Evolutionary conservation across 805 yeast species (phyloP).

Genomic region (Starmerella bombi): DNA sequence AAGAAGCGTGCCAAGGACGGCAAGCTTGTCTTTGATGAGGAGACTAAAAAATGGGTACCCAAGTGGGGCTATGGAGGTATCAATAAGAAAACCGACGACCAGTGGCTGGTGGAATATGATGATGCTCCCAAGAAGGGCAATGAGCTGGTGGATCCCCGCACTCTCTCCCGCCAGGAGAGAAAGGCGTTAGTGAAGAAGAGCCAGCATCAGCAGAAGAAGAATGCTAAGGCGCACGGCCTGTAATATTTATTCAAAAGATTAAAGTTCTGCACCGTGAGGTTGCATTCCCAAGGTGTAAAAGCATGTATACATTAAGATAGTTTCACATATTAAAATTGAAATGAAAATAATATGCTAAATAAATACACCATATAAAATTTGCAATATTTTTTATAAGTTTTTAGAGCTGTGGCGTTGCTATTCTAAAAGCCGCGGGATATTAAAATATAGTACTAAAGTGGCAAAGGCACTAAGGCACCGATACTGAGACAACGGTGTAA

Average conservation of each 20-base stretch:
- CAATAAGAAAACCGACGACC: constrained; percentile 73
- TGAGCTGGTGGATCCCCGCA: constrained; percentile 78
- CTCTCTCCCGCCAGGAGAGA: constrained; percentile 67
- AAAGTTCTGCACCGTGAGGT: too few relatives aligned
- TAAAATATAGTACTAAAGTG: too few relatives aligned
- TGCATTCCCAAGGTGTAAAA: too few relatives aligned
- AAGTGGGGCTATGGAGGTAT: constrained; percentile 97
- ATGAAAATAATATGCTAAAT: too few relatives aligned
- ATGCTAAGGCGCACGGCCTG: constrained; percentile 27
- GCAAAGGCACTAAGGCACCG: too few relatives aligned
- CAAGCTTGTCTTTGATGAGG: constrained; percentile 82
- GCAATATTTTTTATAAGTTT: too few relatives aligned
- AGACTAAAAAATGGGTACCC: constrained; percentile 85
- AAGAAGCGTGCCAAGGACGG: constrained; percentile 80
- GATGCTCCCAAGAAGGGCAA: constrained; percentile 36
- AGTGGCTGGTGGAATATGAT: constrained; percentile 93
- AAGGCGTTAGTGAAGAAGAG: constrained; percentile 76
- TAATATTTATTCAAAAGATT: constrained; percentile 1
- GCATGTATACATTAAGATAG: neutral
- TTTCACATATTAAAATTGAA: neutral
- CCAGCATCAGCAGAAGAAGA: constrained; percentile 70
- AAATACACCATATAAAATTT: too few relatives aligned
- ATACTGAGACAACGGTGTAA: too few relatives aligned
- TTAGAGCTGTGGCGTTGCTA: neutral
- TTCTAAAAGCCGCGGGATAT: too few relatives aligned